Base-by-base conservation (phyloP, 1,284 basidiomycete genomes). In the Puccinia sorghi region DNA sequence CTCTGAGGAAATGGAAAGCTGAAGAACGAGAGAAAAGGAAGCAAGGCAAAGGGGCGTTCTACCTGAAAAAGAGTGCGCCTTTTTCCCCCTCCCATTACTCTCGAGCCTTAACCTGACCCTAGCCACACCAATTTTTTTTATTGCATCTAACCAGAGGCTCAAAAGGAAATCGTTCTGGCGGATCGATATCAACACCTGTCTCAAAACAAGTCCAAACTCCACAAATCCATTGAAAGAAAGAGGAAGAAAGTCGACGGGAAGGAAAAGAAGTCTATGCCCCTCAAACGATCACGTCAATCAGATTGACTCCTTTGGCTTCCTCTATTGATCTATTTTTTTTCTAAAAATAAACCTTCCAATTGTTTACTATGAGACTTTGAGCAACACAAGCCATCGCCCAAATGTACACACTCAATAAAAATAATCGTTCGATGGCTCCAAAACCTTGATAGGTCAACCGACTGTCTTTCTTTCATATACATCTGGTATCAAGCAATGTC, bases 261-360 rank as follows among this genome's bases (percentile, higher is more conserved):
- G 41, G 75, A 77, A 43, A 77, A 77, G 66, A 77, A 77, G 37
- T 67, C 63, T 32, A 76, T 76, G 73, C 73, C 73, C 11, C 13
- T 64, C 15, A 76, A 67, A 56, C 25, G 73, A 57, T 11, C 43
- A 15, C 39, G 72, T n/a, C 43, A 20, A 43, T 48, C 43, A 46
- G 41, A 67, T 48, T 32, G 4, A 4, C 32, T 32, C 32, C 32
- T 32, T 4, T 63, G 15, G 6, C 3, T 17, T 39, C 39, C 39
- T 63, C 15, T 12, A 11, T 2, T 27, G 17, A 39, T 43, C 15
- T 7, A 39, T 9, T 8, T 13, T 39, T 8, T 9, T 39, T 8
- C 8, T 17, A 39, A 25, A 20, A 25, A 20, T 39, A 39, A 20
- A 39, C 32, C 32, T 32, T 32, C 32, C 32, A 32, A 32, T 4